Percentiles rank a stretch among this genome's conserved stretches.
Conservation (phyloP, 1,139 yeast genomes). For the Zygosaccharomyces sapae region DNA sequence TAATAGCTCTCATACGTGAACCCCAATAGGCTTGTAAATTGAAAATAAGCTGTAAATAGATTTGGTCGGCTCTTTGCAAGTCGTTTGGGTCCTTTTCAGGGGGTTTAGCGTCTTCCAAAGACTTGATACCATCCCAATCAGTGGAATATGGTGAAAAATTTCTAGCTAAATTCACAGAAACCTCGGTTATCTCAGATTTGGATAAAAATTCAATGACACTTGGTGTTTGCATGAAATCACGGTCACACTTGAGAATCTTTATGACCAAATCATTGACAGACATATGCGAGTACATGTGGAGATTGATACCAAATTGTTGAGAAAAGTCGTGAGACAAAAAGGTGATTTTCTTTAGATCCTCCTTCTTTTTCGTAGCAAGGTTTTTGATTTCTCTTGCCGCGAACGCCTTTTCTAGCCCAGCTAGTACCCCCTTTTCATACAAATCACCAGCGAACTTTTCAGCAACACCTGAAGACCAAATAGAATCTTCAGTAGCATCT, state of each 20-base stretch:
- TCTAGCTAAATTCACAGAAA: conserved; percentile 59
- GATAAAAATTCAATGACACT: conserved; percentile 69
- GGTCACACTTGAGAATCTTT: conserved; percentile 61
- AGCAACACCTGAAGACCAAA: conserved; percentile 55
- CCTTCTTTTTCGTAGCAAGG: conserved; percentile 42
- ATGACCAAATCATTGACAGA: conserved; percentile 54
- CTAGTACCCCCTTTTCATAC: conserved; percentile 65
- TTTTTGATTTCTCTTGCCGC: conserved; percentile 73
- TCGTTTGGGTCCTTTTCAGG: conserved; percentile 76
- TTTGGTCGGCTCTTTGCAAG: conserved; percentile 70
- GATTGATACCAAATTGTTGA: conserved; percentile 75
- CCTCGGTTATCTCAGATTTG: conserved; percentile 62
- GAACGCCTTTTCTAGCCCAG: conserved; percentile 68
- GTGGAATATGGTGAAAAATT: conserved; percentile 64
- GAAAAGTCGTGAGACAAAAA: conserved; percentile 67
- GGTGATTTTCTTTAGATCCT: conserved; percentile 49
- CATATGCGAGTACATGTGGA: conserved; percentile 54
- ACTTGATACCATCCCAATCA: conserved; percentile 43
- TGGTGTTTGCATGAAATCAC: conserved; percentile 49
- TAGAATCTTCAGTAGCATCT: conserved; percentile 58
- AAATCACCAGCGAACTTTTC: conserved; percentile 56
- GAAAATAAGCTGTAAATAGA: conserved; percentile 67
- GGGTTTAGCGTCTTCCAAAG: conserved; percentile 37
- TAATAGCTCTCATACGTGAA: conserved; percentile 69
- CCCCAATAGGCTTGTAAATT: conserved; percentile 78